Evolutionary conservation across 345 rosid species (phyloP), one percentile per base, ranked within the genome.

Genomic region (Boechera retrofracta): DNA sequence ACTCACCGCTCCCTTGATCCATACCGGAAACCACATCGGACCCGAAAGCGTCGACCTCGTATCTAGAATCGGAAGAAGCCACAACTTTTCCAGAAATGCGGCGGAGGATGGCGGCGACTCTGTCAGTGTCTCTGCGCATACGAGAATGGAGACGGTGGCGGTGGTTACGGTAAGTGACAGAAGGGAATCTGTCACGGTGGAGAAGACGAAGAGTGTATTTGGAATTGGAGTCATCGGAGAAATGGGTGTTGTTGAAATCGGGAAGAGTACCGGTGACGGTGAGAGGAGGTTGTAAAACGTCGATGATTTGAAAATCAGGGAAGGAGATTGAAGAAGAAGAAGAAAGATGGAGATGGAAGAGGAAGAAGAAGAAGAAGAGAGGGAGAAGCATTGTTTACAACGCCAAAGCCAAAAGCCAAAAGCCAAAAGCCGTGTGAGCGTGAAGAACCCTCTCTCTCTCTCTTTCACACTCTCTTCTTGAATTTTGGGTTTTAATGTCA

Each of bases 1-100:
- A 95, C 62, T 95, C 98, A 0, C 99, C 99, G 5, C 99, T 95
- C 0, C 99, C 99, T 78, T 95, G 97, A 69, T 88, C 87, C 97
- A 88, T 91, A 12, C 99, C 99, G 2, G 99, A 95, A 5, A 92
- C 89, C 26, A 95, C 97, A 54, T 92, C 98, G 28, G 99, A 85
- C 10, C 96, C 97, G 7, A 95, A 89, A 56, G 92, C 97, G 48
- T 81, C 75, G 52, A 71, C 76, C 29, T 73, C 39, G 41, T 80
- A 80, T 6, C 21, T 36, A 0, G 74, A 68, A 24, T 33, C 24
- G 32, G 44, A 32, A 15, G 39, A 35, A 16, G 44, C 2, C 2
- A 28, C 31, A 0, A 11, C 2, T 53, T 42, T 69, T 0, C 72
- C 67, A 3, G 89, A 80, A 29, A 95, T 82, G 16, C 85, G 91